Evolutionary conservation across 2,329 filamentous ascomycete species (phyloP).

Genomic region (Colletotrichum eleusines): DNA sequence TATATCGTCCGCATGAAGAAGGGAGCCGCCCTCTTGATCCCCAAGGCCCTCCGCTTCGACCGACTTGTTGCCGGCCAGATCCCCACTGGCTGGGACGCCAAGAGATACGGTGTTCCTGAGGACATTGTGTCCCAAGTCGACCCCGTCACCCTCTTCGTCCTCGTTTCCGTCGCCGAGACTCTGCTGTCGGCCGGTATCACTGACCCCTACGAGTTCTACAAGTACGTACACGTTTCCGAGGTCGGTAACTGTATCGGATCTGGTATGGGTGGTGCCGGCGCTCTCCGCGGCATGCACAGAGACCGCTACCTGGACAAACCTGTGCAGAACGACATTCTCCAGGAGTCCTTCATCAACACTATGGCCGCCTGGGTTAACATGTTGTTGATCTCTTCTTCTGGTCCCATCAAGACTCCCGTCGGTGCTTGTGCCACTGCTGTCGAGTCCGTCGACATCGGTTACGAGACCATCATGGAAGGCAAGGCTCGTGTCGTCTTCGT

Average conservation of each 20-base stretch:
- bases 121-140: slow-evolving; percentile 99
- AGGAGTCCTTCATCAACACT: slow-evolving; percentile 99
- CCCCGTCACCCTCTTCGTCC: slow-evolving; percentile 93
- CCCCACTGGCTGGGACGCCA: slow-evolving; percentile 96
- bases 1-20: slow-evolving; percentile 96
- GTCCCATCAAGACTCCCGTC: slow-evolving; percentile 98
- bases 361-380: slow-evolving; percentile 99
- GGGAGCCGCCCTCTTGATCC: slow-evolving; percentile 93
- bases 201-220: slow-evolving; percentile 99
- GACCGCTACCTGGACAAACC: slow-evolving; percentile 97
- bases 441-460: slow-evolving; percentile 96
- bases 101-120: slow-evolving; percentile 94
- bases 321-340: slow-evolving; percentile 97
- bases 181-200: slow-evolving; percentile 95
- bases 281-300: slow-evolving; percentile 97
- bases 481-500: slow-evolving; percentile 98
- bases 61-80: slow-evolving; percentile 97
- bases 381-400: slow-evolving; percentile 95
- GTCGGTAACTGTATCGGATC: slow-evolving; percentile 99
- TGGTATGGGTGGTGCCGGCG: slow-evolving; percentile 94
- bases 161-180: slow-evolving; percentile 93
- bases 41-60: slow-evolving; percentile 97
- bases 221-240: slow-evolving; percentile 98
- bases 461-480: slow-evolving; percentile 98
- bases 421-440: slow-evolving; percentile 97